Evolutionary conservation across 306 rosid genomes (phyloP), one percentile per base, ranked within the genome.

Genomic region (Prunus armeniaca): DNA sequence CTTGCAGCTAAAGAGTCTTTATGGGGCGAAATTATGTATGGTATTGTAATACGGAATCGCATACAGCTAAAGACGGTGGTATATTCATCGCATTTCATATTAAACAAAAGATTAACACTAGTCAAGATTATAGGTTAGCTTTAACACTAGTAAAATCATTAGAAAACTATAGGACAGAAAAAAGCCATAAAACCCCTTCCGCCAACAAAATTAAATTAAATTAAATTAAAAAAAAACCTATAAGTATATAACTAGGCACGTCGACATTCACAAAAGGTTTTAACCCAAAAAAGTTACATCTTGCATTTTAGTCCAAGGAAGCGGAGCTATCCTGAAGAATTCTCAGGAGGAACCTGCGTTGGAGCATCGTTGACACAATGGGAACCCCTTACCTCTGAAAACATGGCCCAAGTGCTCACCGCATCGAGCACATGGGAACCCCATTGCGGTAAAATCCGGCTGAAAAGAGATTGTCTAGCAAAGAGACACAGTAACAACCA

Each of bases 371-470:
- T 19, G 51, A 41, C 70, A 34, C 17, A 12, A 3, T 20, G 41
- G 65, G n/a, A 61, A 65, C 30, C 70, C 70, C 12, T 65, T 65
- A n/a, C 27, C 70, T n/a, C 52, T 65, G 51, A 20, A 65, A 41
- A 65, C 27, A 65, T 65, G 18, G 41, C 47, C 47, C 69, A 65
- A 65, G 50, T 65, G 18, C 14, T 5, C 70, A 3, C 24, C 4
- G 18, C 67, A 63, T 30, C 2, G 45, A 63, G 67, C 20, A 17
- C 43, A 63, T 32, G 43, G 20, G 32, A 45, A 7, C 22, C 45
- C 45, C 9, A 19, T 70, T 47, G 3, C 8, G 12, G 63, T 3
- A 3, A 52, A 70, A 28, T 52, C 74, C 74, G 17, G 47, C 19
- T 70, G 74, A 28, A 50, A 50, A 10, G 30, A 27, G 12, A 57